Percentiles rank a stretch among this genome's conserved stretches.
These are phyloP conservation scores for Novymonas esmeraldas DNA, from an alignment of 208 protist species.

Conservation along the genomic window DNA sequence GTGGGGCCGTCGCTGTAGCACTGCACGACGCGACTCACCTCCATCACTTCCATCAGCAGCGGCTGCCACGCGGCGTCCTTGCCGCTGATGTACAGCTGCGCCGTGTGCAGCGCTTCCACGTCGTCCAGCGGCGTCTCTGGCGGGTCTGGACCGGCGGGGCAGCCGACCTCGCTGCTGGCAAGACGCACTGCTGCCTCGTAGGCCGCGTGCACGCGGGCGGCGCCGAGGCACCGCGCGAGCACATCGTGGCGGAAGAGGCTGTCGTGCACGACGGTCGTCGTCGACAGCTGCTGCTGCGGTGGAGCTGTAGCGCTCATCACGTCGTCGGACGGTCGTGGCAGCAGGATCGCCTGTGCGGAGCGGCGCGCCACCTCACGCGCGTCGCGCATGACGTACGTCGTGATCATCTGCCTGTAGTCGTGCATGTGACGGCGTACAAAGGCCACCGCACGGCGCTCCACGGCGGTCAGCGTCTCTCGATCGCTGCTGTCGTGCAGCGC, in stretches of 20 bases:
- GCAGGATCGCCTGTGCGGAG: constrained; percentile 53
- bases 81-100: constrained; percentile 66
- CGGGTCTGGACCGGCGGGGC: neutral
- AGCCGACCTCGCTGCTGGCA: neutral
- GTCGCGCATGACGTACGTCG: constrained; percentile 61
- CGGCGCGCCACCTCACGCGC: constrained; percentile 56
- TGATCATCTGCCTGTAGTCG: constrained; percentile 47
- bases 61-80: constrained; percentile 81
- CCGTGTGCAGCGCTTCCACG: constrained; percentile 37
- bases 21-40: constrained; percentile 69
- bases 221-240: constrained; percentile 1
- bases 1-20: constrained; percentile 59
- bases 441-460: constrained; percentile 48
- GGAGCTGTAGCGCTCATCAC: too few species aligned
- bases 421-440: constrained; percentile 47
- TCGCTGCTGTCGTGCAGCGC: neutral
- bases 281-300: neutral
- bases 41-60: constrained; percentile 60
- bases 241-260: constrained; percentile 16
- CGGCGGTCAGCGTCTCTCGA: neutral
- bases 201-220: constrained; percentile 11
- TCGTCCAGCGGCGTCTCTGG: constrained; percentile 31
- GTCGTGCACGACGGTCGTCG: constrained; percentile 1
- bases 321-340: neutral
- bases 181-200: constrained; percentile 17